phyloP scores from a whole-genome alignment of 495 filamentous ascomycete genomes.

The Endocarpon pusillum region DNA sequence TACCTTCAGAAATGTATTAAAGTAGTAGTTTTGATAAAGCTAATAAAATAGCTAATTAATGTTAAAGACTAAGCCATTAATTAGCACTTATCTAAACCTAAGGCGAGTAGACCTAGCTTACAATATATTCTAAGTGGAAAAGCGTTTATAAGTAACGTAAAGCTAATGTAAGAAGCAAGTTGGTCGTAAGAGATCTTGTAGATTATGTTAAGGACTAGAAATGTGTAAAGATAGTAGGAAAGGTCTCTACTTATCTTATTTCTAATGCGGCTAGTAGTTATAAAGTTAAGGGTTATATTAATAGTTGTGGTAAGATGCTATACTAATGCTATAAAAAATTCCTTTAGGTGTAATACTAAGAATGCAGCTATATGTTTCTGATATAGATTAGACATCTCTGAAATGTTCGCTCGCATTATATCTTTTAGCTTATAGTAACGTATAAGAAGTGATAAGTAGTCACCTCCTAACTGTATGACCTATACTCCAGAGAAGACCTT shows the following conservation, averaged over 20 bases:
- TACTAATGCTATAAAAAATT: conserved; percentile 10
- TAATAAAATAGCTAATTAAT: conserved; percentile 7
- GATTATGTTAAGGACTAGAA: too few species aligned
- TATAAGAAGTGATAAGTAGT: too few species aligned
- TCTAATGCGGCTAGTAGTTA: conserved; percentile 4
- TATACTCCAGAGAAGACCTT: too few species aligned
- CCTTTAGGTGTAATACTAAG: conserved; percentile 11
- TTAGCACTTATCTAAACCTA: conserved; percentile 1
- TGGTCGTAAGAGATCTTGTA: conserved; percentile 6
- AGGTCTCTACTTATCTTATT: conserved; percentile 6
- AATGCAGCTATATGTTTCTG: too few species aligned
- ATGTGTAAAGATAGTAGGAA: too few species aligned
- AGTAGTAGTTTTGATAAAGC: too few species aligned
- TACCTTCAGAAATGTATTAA: too few species aligned
- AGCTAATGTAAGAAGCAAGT: conserved; percentile 12
- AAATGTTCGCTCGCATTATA: too few species aligned
- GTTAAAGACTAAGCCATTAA: conserved; percentile 6
- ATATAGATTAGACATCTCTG: too few species aligned
- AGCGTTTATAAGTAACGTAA: conserved; percentile 13
- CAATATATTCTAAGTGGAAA: conserved; percentile 15
- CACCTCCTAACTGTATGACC: too few species aligned
- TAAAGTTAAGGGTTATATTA: conserved; percentile 13
- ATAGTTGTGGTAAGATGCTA: conserved; percentile 7
- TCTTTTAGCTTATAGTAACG: too few species aligned
- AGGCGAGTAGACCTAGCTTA: conserved; percentile 5